These are phyloP conservation scores for Mytilinidion resinicola DNA, from an alignment of 495 filamentous ascomycete genomes.

Conservation along the genomic window DNA sequence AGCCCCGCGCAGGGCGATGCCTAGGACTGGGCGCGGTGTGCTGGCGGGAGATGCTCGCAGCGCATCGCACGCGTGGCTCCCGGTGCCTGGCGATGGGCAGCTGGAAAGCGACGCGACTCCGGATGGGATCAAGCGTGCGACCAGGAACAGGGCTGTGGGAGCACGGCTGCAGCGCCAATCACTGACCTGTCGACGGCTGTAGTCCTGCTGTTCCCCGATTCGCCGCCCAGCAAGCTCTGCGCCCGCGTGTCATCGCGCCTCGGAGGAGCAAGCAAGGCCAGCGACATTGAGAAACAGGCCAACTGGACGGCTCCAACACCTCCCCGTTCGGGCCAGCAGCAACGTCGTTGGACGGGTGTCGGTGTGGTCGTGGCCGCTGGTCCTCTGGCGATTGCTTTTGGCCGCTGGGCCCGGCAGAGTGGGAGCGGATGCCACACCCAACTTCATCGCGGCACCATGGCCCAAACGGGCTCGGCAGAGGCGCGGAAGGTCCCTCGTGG, in stretches of 20 bases:
- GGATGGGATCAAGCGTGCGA: not conserved
- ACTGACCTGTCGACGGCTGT: conserved; percentile 14
- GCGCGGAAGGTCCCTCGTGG: not conserved
- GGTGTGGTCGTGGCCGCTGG: no score
- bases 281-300: no score
- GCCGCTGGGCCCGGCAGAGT: no score
- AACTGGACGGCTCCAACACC: no score
- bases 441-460: no score
- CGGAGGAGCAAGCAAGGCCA: no score
- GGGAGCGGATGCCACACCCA: no score
- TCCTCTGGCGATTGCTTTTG: no score
- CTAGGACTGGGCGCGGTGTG: conserved; percentile 1
- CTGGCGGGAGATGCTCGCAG: conserved; percentile 13
- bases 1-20: no score
- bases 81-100: conserved; percentile 22
- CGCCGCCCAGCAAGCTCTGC: not conserved
- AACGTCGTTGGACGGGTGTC: no score
- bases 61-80: not conserved
- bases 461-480: not conserved
- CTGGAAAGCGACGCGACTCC: conserved; percentile 4
- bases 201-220: conserved; percentile 12
- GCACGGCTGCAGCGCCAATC: conserved; percentile 16
- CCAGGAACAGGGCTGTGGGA: conserved; percentile 7
- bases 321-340: no score
- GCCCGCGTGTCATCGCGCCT: no score